These are phyloP conservation scores for Lipomyces spencermartinsiae DNA, from an alignment of 805 yeast genomes.

Conservation along the genomic window DNA sequence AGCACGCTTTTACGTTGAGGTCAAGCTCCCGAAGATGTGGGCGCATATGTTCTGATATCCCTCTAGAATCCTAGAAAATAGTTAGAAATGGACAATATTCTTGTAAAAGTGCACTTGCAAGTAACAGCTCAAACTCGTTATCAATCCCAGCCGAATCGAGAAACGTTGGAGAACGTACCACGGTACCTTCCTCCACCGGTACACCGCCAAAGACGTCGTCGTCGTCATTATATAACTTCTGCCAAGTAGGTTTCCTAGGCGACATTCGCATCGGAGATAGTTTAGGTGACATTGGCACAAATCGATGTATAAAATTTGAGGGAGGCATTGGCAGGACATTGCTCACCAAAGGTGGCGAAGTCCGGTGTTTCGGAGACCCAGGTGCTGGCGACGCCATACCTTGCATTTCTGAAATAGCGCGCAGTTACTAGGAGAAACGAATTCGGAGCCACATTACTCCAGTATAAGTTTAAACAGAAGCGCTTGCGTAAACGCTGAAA, in stretches of 20 bases:
- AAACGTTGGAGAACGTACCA: neutral
- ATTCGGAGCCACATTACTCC: neutral
- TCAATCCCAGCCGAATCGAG: neutral
- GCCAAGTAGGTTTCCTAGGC: neutral
- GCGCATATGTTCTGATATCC: slow-evolving; percentile 12
- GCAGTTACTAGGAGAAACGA: neutral
- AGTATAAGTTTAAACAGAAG: neutral
- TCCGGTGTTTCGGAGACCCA: neutral
- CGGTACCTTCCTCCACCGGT: neutral
- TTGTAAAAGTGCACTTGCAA: slow-evolving; percentile 10
- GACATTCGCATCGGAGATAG: neutral
- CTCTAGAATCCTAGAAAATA: slow-evolving; percentile 10
- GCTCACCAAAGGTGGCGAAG: neutral
- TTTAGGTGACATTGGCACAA: neutral
- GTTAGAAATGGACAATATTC: neutral
- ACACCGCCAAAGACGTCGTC: slow-evolving; percentile 15
- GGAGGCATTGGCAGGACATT: neutral
- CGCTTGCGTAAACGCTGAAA: neutral
- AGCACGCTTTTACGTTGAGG: slow-evolving; percentile 4
- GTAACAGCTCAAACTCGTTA: slow-evolving; percentile 13
- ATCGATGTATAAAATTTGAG: neutral
- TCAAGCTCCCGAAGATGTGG: slow-evolving; percentile 21
- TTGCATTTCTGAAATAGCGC: neutral
- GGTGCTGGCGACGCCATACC: neutral
- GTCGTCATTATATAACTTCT: slow-evolving; percentile 13